Evolutionary conservation across 345 rosid genomes (phyloP), one percentile per base, ranked within the genome.

Genomic region (Psidium guajava): DNA sequence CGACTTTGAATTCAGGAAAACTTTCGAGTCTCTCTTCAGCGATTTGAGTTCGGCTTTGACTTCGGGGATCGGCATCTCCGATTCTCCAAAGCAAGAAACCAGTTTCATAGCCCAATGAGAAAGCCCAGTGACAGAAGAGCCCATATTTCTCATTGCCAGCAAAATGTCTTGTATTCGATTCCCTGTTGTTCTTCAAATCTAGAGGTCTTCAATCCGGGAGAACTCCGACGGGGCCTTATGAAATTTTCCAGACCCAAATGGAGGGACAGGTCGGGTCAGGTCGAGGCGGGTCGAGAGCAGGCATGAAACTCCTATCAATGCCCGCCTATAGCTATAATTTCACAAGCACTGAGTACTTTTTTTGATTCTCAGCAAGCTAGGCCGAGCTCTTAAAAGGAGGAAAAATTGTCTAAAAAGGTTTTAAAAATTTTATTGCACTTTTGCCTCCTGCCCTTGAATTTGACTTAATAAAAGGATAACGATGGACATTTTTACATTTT

Each of bases 191-290:
- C 69, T 58, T 24, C 69, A 0, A 12, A 58, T 11, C 2, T 13
- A 7, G 3, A 28, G 74, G 14, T 28, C 0, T 61, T 28, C 2
- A 0, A 61, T 61, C 0, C 1, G 1, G 11, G 21, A 61, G 42
- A 15, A 61, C 22, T 61, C 3, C 0, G 0, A 2, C 6, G 5
- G 8, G 74, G 21, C 1, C 0, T 1, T 27, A 28, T 2, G 0
- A 61, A 28, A 15, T 3, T 13, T 15, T 28, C 36, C 21, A 9
- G 0, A 28, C 74, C 74, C 21, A 9, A 16, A 28, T 27, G 69
- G 21, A 8, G 5, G 40, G 42, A 28, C 0, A 0, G 40, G 22
- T 8, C 0, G 5, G 32, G 42, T 15, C 0, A 0, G 40, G 22
- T 8, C 0, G 5, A 16, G 12, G 27, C 1, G 0, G 9, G 42